phyloP scores from a whole-genome alignment of 805 yeast genomes.

The Kodamaea kaohsiungensis region DNA sequence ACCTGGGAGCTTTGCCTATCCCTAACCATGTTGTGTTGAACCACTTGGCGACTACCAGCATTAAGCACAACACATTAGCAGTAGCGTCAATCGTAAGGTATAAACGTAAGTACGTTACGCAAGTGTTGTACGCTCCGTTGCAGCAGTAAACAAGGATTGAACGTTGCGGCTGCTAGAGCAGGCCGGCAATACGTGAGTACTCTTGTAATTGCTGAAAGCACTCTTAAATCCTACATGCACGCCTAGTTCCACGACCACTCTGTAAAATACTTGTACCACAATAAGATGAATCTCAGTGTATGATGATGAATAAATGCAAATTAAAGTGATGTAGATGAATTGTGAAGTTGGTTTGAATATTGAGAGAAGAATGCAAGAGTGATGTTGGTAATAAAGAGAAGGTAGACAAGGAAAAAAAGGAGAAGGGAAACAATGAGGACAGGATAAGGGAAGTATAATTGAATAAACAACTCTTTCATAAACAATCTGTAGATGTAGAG shows the following conservation, averaged over 20 bases:
- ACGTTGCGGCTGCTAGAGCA: neutral
- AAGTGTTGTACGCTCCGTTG: conserved; percentile 86
- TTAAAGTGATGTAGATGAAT: neutral
- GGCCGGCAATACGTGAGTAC: neutral
- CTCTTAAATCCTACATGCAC: neutral
- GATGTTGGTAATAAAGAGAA: no score
- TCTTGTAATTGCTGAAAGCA: neutral
- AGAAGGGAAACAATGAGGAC: no score
- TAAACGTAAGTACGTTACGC: conserved; percentile 86
- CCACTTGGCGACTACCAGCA: conserved; percentile 93
- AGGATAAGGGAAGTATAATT: no score
- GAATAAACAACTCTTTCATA: no score
- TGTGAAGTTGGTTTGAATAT: neutral
- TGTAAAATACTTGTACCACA: neutral
- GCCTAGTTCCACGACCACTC: neutral
- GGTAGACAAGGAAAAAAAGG: no score
- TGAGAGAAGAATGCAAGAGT: no score
- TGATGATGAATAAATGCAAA: neutral
- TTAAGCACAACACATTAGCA: conserved; percentile 89
- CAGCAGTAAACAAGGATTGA: conserved; percentile 33
- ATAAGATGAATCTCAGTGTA: neutral
- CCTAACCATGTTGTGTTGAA: conserved; percentile 94
- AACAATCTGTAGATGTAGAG: no score
- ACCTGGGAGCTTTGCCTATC: conserved; percentile 84
- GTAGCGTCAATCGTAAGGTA: conserved; percentile 91